Conservation (phyloP, 257 asterid species). For the Anisodus acutangulus region DNA sequence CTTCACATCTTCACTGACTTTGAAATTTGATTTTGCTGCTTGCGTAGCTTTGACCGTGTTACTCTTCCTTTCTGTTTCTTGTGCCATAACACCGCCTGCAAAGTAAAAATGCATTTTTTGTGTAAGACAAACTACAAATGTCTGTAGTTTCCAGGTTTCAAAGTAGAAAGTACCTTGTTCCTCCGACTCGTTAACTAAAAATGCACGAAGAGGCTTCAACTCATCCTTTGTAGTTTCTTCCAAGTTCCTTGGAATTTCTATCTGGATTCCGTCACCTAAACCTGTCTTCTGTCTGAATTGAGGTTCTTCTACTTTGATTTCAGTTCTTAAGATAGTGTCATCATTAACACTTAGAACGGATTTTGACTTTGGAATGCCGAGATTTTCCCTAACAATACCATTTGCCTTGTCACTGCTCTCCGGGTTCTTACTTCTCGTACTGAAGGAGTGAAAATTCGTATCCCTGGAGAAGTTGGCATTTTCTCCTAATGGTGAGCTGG, state of each 20-base stretch:
- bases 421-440: slow-evolving; percentile 27
- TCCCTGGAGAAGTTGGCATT: slow-evolving; percentile 29
- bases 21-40: slow-evolving; percentile 31
- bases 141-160: not conserved
- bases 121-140: not conserved
- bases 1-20: slow-evolving; percentile 43
- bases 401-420: slow-evolving; percentile 33
- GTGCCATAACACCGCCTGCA: slow-evolving; percentile 37
- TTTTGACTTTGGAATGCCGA: slow-evolving; percentile 39
- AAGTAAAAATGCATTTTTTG: slow-evolving; percentile 24
- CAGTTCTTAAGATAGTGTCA: slow-evolving; percentile 23
- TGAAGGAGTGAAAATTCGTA: slow-evolving; percentile 29
- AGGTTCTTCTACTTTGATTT: slow-evolving; percentile 33
- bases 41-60: slow-evolving; percentile 32
- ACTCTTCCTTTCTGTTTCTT: slow-evolving; percentile 41
- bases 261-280: slow-evolving; percentile 33
- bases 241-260: slow-evolving; percentile 29
- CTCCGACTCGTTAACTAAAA: slow-evolving; percentile 38
- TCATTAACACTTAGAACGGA: slow-evolving; percentile 28
- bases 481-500: slow-evolving; percentile 12
- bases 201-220: slow-evolving; percentile 39
- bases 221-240: slow-evolving; percentile 38
- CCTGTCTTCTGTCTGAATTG: slow-evolving; percentile 36
- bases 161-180: slow-evolving; percentile 48
- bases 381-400: slow-evolving; percentile 22